Base-by-base conservation (phyloP, 345 rosid species). In the Diplotaxis tenuifolia region DNA sequence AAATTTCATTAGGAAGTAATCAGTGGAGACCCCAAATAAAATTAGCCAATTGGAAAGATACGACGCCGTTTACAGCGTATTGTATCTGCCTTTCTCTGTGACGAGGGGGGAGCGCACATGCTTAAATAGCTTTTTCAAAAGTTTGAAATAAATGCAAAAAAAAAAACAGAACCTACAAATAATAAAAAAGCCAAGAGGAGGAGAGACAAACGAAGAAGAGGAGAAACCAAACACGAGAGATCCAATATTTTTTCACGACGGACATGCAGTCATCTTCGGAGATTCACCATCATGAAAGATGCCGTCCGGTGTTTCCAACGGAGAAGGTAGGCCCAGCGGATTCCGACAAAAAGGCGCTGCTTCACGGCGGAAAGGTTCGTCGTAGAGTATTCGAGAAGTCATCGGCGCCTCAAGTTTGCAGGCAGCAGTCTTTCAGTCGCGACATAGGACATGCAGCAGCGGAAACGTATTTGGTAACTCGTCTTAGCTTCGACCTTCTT, bases 371-470 rank as follows among this genome's bases (percentile, higher is more conserved):
- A 36, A 59, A 76, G 22, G 61, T 72, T 49, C 86, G 80, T n/a
- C 82, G 83, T 29, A 79, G 85, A 52, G 65, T 56, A n/a, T 16
- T 74, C 20, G 72, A 62, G 34, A 81, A 71, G 40, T 65, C 72
- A 16, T 54, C 56, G 4, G 28, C 59, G 31, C 74, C 86, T 67
- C 42, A 18, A 66, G 3, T 72, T 12, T 29, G 73, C 55, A 78
- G 89, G 62, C 82, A 84, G 79, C 85, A 64, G 68, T 84, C 98
- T 1, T 57, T 86, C 1, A 62, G 86, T 60, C 72, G 60, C 11
- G 96, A 92, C 1, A 79, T 89, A 7, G 91, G 86, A 4, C 96
- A 85, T 56, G 96, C 91, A 1, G 93, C 96, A 3, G 86, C 96
- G 0, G 96, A 95, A 67, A 90, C 92, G 16, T 90, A 82, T 78